Evolutionary conservation across 192 early-diverging fungal species (phyloP).

Genomic region (Coemansia sp.): DNA sequence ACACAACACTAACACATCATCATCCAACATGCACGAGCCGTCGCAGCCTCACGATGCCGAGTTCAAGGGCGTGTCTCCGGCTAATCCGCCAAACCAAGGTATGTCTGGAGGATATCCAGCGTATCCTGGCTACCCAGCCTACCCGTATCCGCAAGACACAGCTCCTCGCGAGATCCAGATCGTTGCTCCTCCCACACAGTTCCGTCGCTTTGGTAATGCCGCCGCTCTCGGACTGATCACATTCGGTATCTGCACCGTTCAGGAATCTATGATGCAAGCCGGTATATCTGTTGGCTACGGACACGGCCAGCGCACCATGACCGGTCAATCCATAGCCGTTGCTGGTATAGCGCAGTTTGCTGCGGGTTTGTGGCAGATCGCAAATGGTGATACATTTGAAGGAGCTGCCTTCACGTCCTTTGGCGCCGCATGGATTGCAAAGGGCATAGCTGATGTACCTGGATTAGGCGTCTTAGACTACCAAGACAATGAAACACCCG

Average conservation of each 20-base stretch:
- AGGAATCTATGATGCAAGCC: constrained; percentile 46
- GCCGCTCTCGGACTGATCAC: constrained; percentile 48
- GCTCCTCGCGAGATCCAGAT: constrained; percentile 41
- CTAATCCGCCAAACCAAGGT: neutral
- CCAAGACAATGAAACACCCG: constrained; percentile 27
- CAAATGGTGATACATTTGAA: constrained; percentile 55
- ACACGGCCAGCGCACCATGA: constrained; percentile 32
- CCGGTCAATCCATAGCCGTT: constrained; percentile 32
- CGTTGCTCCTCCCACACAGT: constrained; percentile 44
- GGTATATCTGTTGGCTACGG: constrained; percentile 52
- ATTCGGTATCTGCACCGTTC: constrained; percentile 47
- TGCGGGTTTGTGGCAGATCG: constrained; percentile 48
- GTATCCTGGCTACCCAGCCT: neutral
- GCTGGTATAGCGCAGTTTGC: constrained; percentile 43
- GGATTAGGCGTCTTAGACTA: constrained; percentile 33
- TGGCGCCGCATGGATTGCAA: constrained; percentile 48
- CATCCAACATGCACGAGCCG: constrained; percentile 5
- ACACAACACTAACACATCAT: neutral
- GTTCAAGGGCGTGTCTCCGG: constrained; percentile 2
- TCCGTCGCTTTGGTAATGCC: constrained; percentile 52
- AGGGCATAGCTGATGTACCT: constrained; percentile 31
- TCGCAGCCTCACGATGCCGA: constrained; percentile 5
- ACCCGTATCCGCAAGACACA: constrained; percentile 4
- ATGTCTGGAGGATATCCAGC: constrained; percentile 6
- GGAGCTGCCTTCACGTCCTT: constrained; percentile 52